Conservation (phyloP, 441 rosid genomes). For the Gossypium lobatum region DNA sequence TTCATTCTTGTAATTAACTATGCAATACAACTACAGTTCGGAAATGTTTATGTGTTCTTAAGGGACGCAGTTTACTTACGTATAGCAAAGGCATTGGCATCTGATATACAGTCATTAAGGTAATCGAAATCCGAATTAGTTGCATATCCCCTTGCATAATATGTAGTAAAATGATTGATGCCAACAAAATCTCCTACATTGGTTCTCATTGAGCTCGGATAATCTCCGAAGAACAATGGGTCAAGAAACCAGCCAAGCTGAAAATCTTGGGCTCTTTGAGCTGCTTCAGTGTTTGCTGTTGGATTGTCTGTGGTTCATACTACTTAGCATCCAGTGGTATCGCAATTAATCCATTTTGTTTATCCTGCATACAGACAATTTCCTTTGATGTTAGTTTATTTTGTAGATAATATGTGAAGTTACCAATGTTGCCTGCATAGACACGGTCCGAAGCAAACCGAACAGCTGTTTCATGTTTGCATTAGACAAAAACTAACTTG, state of each 20-base stretch:
- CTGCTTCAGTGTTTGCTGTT: constrained; percentile 46
- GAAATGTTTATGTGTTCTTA: not conserved
- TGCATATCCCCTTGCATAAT: constrained; percentile 42
- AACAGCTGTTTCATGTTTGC: not conserved
- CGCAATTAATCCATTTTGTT: constrained; percentile 58
- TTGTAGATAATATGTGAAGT: not conserved
- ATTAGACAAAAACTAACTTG: not conserved
- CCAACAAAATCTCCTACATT: constrained; percentile 90
- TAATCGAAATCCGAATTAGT: constrained; percentile 24
- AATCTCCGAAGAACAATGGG: constrained; percentile 75
- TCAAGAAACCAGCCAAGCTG: constrained; percentile 89
- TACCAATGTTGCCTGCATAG: not conserved
- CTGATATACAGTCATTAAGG: constrained; percentile 60
- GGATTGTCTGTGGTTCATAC: constrained; percentile 52
- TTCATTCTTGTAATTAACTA: not conserved
- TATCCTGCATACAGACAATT: constrained; percentile 23
- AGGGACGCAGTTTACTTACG: constrained; percentile 39
- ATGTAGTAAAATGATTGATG: constrained; percentile 92
- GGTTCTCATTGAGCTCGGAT: constrained; percentile 75
- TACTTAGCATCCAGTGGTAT: constrained; percentile 53
- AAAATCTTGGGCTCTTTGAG: constrained; percentile 77
- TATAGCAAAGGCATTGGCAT: constrained; percentile 62
- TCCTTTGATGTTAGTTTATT: not conserved
- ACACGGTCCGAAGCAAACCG: not conserved
- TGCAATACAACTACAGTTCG: not conserved